phyloP scores from a whole-genome alignment of 495 filamentous ascomycete genomes.

The Tuber magnatum region DNA sequence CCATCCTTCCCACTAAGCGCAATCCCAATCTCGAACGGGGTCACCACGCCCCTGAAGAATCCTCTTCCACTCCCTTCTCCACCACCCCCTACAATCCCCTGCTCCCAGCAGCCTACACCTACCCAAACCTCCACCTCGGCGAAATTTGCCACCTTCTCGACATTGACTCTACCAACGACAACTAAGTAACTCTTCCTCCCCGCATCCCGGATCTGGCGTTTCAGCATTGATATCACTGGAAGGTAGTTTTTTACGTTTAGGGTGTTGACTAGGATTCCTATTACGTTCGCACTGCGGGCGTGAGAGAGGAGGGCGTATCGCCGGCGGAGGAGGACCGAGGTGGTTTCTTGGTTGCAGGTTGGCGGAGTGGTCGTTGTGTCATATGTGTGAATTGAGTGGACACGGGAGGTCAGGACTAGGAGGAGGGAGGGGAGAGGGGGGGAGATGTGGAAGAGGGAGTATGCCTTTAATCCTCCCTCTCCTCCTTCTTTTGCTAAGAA shows the following conservation, averaged over 20 bases:
- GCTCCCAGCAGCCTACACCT: slow-evolving; percentile 97
- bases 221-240: slow-evolving; percentile 64
- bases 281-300: slow-evolving; percentile 71
- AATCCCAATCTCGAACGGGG: slow-evolving; percentile 80
- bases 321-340: slow-evolving; percentile 58
- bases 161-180: slow-evolving; percentile 92
- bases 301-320: slow-evolving; percentile 79
- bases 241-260: slow-evolving; percentile 87
- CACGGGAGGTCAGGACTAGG: slow-evolving; percentile 76
- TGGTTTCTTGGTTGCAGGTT: slow-evolving; percentile 34
- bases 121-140: slow-evolving; percentile 93
- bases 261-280: slow-evolving; percentile 92
- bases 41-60: slow-evolving; percentile 79
- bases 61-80: slow-evolving; percentile 49
- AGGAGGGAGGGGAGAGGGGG: slow-evolving; percentile 76
- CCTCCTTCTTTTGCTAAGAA: neutral
- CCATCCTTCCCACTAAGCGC: slow-evolving; percentile 49
- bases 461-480: slow-evolving; percentile 10
- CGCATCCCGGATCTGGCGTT: slow-evolving; percentile 59
- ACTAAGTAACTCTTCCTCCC: slow-evolving; percentile 94
- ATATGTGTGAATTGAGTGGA: slow-evolving; percentile 67
- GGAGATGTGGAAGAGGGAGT: slow-evolving; percentile 73
- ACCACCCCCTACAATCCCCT: slow-evolving; percentile 57
- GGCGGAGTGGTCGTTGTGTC: slow-evolving; percentile 44
- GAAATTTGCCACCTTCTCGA: slow-evolving; percentile 94